These are phyloP conservation scores for Vachellia pachyceras DNA, from an alignment of 306 rosid genomes.

Conservation along the genomic window DNA sequence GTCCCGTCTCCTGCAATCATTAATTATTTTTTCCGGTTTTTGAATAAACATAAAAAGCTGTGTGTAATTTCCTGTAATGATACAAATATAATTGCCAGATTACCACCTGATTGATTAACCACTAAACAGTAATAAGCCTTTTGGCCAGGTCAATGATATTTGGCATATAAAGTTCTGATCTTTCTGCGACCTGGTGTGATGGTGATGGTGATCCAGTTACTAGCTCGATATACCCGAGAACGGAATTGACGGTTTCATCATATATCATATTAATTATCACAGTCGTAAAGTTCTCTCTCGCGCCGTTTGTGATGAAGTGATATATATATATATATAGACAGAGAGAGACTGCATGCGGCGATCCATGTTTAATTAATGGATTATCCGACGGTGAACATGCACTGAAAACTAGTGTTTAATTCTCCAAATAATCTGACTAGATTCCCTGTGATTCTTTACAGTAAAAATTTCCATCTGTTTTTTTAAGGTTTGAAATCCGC, in stretches of 20 bases:
- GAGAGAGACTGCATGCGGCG: neutral
- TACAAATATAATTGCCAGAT: slow-evolving; percentile 53
- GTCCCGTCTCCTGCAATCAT: slow-evolving; percentile 40
- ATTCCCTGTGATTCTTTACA: neutral
- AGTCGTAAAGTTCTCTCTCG: neutral
- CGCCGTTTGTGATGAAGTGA: slow-evolving; percentile 1
- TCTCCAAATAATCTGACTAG: neutral
- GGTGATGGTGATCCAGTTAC: slow-evolving; percentile 47
- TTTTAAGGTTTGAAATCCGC: neutral
- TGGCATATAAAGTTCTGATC: slow-evolving; percentile 54
- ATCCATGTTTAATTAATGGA: neutral
- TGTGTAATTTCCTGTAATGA: slow-evolving; percentile 10
- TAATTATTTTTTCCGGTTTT: neutral
- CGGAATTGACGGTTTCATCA: slow-evolving; percentile 38
- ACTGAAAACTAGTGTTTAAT: slow-evolving; percentile 18
- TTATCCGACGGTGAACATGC: neutral
- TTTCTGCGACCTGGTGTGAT: slow-evolving; percentile 44
- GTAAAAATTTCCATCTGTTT: neutral
- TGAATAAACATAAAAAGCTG: neutral
- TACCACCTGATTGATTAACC: slow-evolving; percentile 70
- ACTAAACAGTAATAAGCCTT: slow-evolving; percentile 52
- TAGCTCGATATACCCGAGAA: slow-evolving; percentile 35
- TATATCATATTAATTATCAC: neutral
- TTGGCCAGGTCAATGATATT: slow-evolving; percentile 67
- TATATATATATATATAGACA: neutral